A percentile compares a stretch with the other conserved stretches of the same genome.
phyloP scores from a whole-genome alignment of 148 eudicot genomes.

The Chenopodium berlandieri region DNA sequence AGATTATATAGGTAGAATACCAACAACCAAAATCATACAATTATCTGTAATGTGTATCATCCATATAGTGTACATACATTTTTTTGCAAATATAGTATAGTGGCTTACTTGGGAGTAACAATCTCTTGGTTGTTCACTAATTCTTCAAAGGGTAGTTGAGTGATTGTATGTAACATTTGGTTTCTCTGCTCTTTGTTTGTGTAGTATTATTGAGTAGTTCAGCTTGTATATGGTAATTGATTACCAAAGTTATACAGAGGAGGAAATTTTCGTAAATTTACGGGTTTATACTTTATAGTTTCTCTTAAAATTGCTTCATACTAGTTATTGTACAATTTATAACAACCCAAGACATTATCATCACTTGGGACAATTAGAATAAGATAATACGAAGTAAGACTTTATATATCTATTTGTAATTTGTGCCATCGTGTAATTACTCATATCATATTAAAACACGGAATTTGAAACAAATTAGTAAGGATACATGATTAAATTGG shows the following conservation, averaged over 20 bases:
- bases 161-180: neutral
- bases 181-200: neutral
- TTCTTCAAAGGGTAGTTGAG: neutral
- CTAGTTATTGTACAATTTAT: too few species aligned
- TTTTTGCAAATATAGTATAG: neutral
- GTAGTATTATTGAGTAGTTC: neutral
- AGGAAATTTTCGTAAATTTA: neutral
- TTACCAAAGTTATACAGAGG: neutral
- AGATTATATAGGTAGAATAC: neutral
- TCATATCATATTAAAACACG: too few species aligned
- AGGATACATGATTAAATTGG: too few species aligned
- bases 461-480: too few species aligned
- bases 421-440: too few species aligned
- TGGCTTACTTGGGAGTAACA: neutral
- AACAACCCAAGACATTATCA: too few species aligned
- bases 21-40: neutral
- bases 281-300: too few species aligned
- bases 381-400: too few species aligned
- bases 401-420: too few species aligned
- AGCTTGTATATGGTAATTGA: neutral
- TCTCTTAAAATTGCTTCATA: too few species aligned
- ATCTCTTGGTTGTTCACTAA: neutral
- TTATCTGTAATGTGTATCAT: neutral
- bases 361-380: too few species aligned
- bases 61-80: neutral